These are phyloP conservation scores for Eucalyptus polybractea DNA, from an alignment of 345 rosid species.

Conservation along the genomic window DNA sequence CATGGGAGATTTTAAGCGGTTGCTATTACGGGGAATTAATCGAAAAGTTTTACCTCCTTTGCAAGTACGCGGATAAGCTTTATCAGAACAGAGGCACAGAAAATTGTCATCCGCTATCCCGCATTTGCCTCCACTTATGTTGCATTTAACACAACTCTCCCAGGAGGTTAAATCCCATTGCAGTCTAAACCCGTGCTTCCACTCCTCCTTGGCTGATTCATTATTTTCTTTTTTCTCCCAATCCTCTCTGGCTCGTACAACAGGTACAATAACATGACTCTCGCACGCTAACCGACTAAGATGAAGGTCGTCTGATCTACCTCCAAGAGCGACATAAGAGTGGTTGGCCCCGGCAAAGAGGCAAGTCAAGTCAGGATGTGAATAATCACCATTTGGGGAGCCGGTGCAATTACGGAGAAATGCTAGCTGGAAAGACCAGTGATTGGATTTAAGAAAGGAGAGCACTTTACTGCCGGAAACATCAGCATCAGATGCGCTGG, in stretches of 20 bases:
- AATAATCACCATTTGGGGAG: background rate
- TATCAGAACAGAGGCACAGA: background rate
- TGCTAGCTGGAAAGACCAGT: rapidly evolving
- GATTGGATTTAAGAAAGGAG: rapidly evolving
- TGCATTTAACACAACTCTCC: background rate
- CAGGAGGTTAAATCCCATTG: background rate
- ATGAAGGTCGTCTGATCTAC: rapidly evolving
- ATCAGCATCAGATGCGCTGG: background rate
- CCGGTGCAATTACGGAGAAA: rapidly evolving
- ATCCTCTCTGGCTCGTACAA: rapidly evolving
- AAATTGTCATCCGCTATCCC: rapidly evolving
- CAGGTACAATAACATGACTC: background rate
- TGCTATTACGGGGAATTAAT: background rate
- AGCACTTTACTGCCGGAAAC: rapidly evolving
- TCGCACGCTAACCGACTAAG: rapidly evolving
- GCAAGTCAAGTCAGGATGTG: background rate
- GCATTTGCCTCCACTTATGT: background rate
- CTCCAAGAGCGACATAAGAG: rapidly evolving
- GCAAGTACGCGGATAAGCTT: background rate
- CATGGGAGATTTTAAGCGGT: background rate
- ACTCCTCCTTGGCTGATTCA: background rate
- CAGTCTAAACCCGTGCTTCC: background rate
- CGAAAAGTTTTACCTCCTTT: background rate
- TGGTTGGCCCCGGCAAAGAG: background rate
- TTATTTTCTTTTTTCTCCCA: rapidly evolving